phyloP scores from a whole-genome alignment of 495 filamentous ascomycete species.

The Astrocystis sublimbata region DNA sequence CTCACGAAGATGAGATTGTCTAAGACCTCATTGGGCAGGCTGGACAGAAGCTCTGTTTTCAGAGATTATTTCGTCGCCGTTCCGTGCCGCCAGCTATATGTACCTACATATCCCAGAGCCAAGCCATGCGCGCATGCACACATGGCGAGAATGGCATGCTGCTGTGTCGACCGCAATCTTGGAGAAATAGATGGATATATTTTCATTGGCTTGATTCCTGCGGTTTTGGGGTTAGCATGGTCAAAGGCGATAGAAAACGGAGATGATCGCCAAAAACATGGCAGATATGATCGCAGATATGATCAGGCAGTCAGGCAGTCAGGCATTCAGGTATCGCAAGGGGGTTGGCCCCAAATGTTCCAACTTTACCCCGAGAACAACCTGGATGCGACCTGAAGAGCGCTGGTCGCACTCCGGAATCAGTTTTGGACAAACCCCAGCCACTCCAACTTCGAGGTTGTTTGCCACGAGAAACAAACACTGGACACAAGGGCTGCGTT shows the following conservation, averaged over 20 bases:
- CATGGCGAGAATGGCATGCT: slow-evolving; percentile 1
- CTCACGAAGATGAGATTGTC: not conserved
- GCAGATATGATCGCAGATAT: too few relatives aligned
- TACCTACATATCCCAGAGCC: not conserved
- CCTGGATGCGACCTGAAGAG: too few relatives aligned
- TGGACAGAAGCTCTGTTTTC: not conserved
- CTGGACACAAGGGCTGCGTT: too few relatives aligned
- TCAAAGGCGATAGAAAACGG: not conserved
- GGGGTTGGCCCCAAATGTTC: not conserved
- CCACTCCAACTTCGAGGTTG: not conserved
- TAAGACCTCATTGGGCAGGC: not conserved
- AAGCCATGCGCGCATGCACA: not conserved
- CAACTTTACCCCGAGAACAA: not conserved
- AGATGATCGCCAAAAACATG: slow-evolving; percentile 7
- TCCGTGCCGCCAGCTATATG: not conserved
- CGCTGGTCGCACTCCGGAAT: not conserved
- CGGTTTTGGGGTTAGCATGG: slow-evolving; percentile 1
- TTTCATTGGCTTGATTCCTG: not conserved
- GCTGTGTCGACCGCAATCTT: slow-evolving; percentile 6
- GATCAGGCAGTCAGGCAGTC: not conserved
- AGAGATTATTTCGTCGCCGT: not conserved
- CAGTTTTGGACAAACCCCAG: not conserved
- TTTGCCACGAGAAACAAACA: not conserved
- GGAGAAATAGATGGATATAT: not conserved
- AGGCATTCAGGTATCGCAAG: too few relatives aligned